These are phyloP conservation scores for Yarrowia yakushimensis DNA, from an alignment of 805 yeast species.

Conservation along the genomic window DNA sequence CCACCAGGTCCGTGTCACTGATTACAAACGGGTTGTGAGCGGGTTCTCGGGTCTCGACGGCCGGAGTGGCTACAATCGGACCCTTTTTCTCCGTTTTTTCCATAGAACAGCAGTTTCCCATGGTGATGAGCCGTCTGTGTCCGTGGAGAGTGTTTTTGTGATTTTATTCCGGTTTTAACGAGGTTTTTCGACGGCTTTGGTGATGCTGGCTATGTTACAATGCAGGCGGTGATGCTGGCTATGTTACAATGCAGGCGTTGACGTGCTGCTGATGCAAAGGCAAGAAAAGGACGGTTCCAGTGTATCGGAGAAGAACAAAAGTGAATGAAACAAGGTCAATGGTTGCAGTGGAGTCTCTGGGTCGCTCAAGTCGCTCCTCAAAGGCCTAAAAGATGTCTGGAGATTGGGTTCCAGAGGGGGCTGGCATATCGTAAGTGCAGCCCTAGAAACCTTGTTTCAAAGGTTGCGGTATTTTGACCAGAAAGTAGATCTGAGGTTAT, in stretches of 20 bases:
- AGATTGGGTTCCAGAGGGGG: background rate
- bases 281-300: background rate
- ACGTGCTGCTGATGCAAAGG: background rate
- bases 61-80: slow-evolving; percentile 5
- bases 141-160: background rate
- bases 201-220: background rate
- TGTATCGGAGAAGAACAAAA: too few species aligned
- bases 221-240: too few species aligned
- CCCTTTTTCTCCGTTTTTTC: slow-evolving; percentile 12
- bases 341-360: too few species aligned
- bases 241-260: background rate
- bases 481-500: too few species aligned
- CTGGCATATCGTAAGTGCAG: background rate
- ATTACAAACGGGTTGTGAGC: slow-evolving; percentile 15
- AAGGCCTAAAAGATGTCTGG: background rate
- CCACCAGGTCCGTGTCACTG: slow-evolving; percentile 13
- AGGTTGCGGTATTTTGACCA: slow-evolving; percentile 13
- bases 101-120: slow-evolving; percentile 23
- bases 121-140: background rate
- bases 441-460: slow-evolving; percentile 11
- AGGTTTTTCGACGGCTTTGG: background rate
- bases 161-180: background rate
- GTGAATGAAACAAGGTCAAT: too few species aligned
- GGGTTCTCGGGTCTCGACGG: background rate
- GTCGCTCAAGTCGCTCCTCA: background rate